Percentiles rank a stretch among this genome's conserved stretches.
Conservation (phyloP, 2,329 filamentous ascomycete species). For the Byssochlamys sp. region DNA sequence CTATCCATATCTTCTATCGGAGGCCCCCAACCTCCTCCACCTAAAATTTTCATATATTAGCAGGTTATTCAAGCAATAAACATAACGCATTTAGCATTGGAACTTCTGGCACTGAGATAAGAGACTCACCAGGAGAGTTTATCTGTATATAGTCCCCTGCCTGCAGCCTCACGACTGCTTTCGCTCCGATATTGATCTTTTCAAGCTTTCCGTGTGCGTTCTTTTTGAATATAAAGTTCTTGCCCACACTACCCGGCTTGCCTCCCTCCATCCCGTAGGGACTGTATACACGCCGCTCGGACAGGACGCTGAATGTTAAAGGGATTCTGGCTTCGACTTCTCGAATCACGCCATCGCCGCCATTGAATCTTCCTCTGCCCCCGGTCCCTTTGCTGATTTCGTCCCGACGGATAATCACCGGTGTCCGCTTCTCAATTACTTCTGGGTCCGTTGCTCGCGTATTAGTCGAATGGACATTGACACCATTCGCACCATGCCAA, state of each 20-base stretch:
- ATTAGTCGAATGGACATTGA: conserved; percentile 72
- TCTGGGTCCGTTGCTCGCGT: conserved; percentile 69
- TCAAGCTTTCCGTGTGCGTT: conserved; percentile 2
- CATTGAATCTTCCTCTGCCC: conserved; percentile 53
- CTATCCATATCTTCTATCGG: not conserved
- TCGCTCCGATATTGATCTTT: conserved; percentile 6
- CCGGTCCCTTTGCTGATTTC: conserved; percentile 51
- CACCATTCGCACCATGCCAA: conserved; percentile 62
- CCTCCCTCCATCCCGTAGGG: conserved; percentile 76
- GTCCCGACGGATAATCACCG: conserved; percentile 60
- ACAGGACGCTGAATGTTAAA: conserved; percentile 64
- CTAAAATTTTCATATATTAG: conserved; percentile 1
- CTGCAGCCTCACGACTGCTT: conserved; percentile 4
- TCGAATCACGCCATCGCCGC: conserved; percentile 61
- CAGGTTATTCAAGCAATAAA: not conserved
- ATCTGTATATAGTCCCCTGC: conserved; percentile 6
- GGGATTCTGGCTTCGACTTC: conserved; percentile 71
- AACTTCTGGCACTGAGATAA: not conserved
- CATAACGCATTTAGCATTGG: not conserved
- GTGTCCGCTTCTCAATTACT: conserved; percentile 64
- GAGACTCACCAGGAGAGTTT: conserved; percentile 5
- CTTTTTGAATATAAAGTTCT: conserved; percentile 6
- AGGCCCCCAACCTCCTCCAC: conserved; percentile 7
- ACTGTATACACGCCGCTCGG: conserved; percentile 60
- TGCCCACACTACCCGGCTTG: conserved; percentile 25